Base-by-base conservation (phyloP, 192 early-diverging fungal genomes). In the Coemansia sp. region DNA sequence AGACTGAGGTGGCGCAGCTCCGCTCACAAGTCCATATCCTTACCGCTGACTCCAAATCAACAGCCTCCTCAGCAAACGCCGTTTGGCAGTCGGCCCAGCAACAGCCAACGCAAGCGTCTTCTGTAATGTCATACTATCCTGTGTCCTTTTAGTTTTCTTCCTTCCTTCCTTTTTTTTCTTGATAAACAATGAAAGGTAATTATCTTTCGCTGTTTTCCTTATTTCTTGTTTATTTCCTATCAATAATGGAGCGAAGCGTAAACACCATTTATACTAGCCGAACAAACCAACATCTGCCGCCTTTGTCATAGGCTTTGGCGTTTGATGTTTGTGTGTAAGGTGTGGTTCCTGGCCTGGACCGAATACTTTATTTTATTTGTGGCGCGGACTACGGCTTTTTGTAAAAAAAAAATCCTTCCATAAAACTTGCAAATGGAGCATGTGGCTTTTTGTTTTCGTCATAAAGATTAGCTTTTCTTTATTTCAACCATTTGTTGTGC, bases 1-100 rank as follows among this genome's bases (percentile, higher is more conserved):
- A 75, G 60, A 11, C 62, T 26, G 81, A 83, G 39, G 72, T 83
- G 36, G 69, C 74, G 1, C 63, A 67, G 15, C 51, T 82, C 15
- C 64, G 64, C 34, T 36, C 57, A 15, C 57, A 59, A 26, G 24
- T 53, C 5, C 60, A 24, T 36, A 23, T 64, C 7, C 9, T 61
- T 35, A 15, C 18, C 36, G 16, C 21, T 6, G 43, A 39, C 39
- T 6, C 41, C 57, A 59, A 61, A 20, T 8, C 34, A 62, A 11
- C 48, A 49, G n/a, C 35, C 21, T 33, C 21, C 12, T 60, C 36
- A 11, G 6, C 59, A 60, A 62, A 43, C 60, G 12, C 7, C 21
- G 14, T 44, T 20, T 62, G 51, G 51, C 21, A 53, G 38, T 65
- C 51, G 39, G 21, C 38, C 51, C 49, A 45, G 35, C 51, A 53